Evolutionary conservation across 108 stramenopile species (phyloP), one percentile per base, ranked within the genome.

Genomic region (Nannochloropsis gaditana): DNA sequence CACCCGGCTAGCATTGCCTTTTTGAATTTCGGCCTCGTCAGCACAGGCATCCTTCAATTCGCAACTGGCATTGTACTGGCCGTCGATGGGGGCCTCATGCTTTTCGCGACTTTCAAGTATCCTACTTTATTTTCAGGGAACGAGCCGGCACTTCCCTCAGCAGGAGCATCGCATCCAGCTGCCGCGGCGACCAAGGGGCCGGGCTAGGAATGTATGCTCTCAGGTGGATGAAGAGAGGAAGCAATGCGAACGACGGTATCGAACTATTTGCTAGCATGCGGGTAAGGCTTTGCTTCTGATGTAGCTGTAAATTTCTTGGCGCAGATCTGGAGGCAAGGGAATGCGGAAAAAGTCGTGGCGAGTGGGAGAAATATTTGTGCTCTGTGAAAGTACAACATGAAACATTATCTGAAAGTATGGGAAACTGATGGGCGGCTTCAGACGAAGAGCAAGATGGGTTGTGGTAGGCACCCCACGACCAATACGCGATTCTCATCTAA

Each of bases 41-140:
- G 59, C 59, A 73, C 59, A n/a, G 59, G 59, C n/a, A n/a, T 73
- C 59, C 59, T 73, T n/a, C 59, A 73, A 73, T 73, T 73, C n/a
- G 59, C 59, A n/a, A 73, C 59, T 73, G 59, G 59, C 59, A 73
- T 73, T n/a, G 59, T 73, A n/a, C 59, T 73, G 59, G 59, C 59
- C 8, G 59, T 73, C 59, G 59, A 73, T 6, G 59, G 59, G 59
- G 4, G 59, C 59, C 59, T 73, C n/a, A 73, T 73, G 59, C 8
- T 73, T 73, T 73, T 73, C n/a, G 59, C 59, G 4, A 73, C 59
- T n/a, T 73, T 73, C 8, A 73, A n/a, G n/a, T 73, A 73, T 8
- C 59, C 59, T 3, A n/a, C 59, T 4, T n/a, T 73, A 15, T 73
- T 73, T 73, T 15, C 59, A 73, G 59, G 59, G 8, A 73, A 73